A percentile compares a stretch with the other conserved stretches of the same genome.
These are phyloP conservation scores for Epichloe aotearoae DNA, from an alignment of 2,329 filamentous ascomycete species.

Conservation along the genomic window DNA sequence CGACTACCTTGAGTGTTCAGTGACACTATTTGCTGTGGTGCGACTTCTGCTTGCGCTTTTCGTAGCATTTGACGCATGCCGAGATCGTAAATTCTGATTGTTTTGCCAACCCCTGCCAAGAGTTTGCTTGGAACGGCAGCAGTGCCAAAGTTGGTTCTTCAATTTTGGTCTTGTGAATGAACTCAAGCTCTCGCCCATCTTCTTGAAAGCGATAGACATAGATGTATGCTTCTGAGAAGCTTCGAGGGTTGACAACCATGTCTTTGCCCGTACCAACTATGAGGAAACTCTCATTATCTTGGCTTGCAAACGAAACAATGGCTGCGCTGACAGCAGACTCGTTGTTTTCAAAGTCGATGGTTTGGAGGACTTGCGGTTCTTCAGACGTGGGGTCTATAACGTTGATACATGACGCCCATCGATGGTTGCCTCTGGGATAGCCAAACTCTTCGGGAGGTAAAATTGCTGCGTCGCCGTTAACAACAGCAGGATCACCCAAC, in stretches of 20 bases:
- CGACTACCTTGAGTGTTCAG: constrained; percentile 83
- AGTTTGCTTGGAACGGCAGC: constrained; percentile 80
- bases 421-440: constrained; percentile 66
- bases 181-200: constrained; percentile 76
- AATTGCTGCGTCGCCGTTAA: constrained; percentile 58
- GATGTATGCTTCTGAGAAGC: constrained; percentile 68
- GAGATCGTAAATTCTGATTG: constrained; percentile 79
- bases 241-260: constrained; percentile 64
- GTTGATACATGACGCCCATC: constrained; percentile 94
- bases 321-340: constrained; percentile 82
- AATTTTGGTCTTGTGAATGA: constrained; percentile 92
- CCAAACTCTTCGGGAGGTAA: constrained; percentile 77
- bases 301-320: constrained; percentile 73
- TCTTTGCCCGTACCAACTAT: constrained; percentile 91
- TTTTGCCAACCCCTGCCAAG: constrained; percentile 70
- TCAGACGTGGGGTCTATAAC: constrained; percentile 71
- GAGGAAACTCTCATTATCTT: constrained; percentile 82
- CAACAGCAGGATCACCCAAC: constrained; percentile 54
- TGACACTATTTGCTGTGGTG: constrained; percentile 72
- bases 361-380: constrained; percentile 57
- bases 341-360: constrained; percentile 74
- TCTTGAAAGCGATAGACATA: constrained; percentile 86
- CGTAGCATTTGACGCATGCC: constrained; percentile 86
- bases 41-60: constrained; percentile 73
- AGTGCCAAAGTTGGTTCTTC: constrained; percentile 84